These are phyloP conservation scores for Przewalskia tangutica DNA, from an alignment of 257 asterid species.

Conservation along the genomic window DNA sequence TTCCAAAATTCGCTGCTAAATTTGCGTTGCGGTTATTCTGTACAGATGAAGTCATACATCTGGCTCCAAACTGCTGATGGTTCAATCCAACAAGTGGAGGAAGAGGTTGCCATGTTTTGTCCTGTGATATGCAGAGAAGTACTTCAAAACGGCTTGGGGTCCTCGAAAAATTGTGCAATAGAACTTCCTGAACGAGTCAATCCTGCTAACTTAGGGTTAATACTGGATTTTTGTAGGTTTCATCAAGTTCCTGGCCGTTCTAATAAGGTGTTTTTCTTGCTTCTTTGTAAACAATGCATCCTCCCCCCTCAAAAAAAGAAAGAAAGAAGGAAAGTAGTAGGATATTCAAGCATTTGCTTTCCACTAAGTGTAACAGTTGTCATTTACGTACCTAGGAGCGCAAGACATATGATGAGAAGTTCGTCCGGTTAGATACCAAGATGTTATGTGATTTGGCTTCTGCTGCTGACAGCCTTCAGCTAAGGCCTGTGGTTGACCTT, in stretches of 20 bases:
- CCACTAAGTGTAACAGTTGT: background rate
- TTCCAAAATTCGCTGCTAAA: background rate
- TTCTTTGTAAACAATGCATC: background rate
- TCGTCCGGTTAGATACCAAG: slow-evolving; percentile 26
- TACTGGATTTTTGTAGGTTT: slow-evolving; percentile 37
- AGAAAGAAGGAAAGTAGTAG: background rate
- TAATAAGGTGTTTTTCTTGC: slow-evolving; percentile 24
- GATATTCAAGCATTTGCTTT: background rate
- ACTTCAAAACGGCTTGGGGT: slow-evolving; percentile 31
- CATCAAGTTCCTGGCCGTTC: slow-evolving; percentile 46
- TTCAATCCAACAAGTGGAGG: slow-evolving; percentile 44
- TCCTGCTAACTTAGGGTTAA: slow-evolving; percentile 30
- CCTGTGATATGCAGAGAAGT: slow-evolving; percentile 41
- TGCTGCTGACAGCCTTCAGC: slow-evolving; percentile 44
- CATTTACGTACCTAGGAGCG: slow-evolving; percentile 22
- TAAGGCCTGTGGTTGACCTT: slow-evolving; percentile 38
- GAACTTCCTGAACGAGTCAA: slow-evolving; percentile 34
- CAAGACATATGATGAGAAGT: slow-evolving; percentile 38
- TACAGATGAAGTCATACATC: slow-evolving; percentile 31
- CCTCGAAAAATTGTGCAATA: slow-evolving; percentile 35
- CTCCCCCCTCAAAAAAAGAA: too few relatives aligned
- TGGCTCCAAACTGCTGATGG: slow-evolving; percentile 45
- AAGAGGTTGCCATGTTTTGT: slow-evolving; percentile 44
- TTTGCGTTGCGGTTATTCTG: background rate
- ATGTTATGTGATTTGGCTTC: slow-evolving; percentile 36